These are phyloP conservation scores for Talaromyces rugulosus DNA, from an alignment of 2,329 filamentous ascomycete genomes.

Conservation along the genomic window DNA sequence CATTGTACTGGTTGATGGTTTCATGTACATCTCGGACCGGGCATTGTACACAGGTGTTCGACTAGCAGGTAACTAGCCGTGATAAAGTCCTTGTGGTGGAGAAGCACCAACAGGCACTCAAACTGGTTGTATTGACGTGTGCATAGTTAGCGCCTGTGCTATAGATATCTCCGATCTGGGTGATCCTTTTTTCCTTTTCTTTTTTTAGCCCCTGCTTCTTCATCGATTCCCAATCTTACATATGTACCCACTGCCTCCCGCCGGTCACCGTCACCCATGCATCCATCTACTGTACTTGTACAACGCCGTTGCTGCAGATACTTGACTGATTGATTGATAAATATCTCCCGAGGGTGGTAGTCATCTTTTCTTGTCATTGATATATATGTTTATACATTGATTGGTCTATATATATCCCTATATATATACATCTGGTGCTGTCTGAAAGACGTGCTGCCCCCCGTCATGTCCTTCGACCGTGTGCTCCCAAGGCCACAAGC, in stretches of 20 bases:
- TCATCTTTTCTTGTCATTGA: not conserved
- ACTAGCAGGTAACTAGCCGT: not conserved
- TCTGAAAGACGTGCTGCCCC: not conserved
- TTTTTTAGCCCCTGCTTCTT: not conserved
- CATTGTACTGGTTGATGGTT: not conserved
- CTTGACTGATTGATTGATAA: not conserved
- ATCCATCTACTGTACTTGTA: not conserved
- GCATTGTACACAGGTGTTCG: not conserved
- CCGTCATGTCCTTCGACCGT: conserved; percentile 45
- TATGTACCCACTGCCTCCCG: not conserved
- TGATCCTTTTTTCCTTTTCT: not conserved
- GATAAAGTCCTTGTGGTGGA: conserved; percentile 14
- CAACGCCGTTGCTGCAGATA: not conserved
- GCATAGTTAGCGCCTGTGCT: not conserved
- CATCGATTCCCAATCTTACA: not conserved
- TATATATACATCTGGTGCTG: not conserved
- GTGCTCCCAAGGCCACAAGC: conserved; percentile 42
- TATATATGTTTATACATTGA: not conserved
- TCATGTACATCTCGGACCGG: not conserved
- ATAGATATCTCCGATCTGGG: not conserved
- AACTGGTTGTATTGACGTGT: not conserved
- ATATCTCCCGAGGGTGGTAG: not conserved
- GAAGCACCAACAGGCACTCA: conserved; percentile 3
- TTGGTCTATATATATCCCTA: not conserved
- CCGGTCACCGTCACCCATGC: not conserved